phyloP scores from a whole-genome alignment of 1,284 basidiomycete species.

The Quambalaria eucalypti region DNA sequence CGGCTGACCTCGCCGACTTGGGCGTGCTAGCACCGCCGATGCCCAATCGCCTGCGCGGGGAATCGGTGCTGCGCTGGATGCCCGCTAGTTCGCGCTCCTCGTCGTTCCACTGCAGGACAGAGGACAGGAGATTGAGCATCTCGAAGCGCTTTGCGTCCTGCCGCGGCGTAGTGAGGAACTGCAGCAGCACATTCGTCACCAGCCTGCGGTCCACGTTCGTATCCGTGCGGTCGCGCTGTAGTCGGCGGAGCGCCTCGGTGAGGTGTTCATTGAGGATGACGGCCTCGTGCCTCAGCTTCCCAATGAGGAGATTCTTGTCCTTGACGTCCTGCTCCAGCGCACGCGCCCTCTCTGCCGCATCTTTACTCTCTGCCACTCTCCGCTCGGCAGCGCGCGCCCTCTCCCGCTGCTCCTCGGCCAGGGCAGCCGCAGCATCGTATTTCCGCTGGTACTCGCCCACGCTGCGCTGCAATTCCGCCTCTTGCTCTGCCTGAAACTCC shows the following conservation, averaged over 20 bases:
- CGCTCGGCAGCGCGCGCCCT: conserved; percentile 72
- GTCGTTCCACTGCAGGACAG: conserved; percentile 83
- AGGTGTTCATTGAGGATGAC: conserved; percentile 84
- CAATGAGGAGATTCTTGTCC: conserved; percentile 83
- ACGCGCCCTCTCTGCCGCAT: conserved; percentile 59
- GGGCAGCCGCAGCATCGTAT: conserved; percentile 61
- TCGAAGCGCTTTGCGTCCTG: conserved; percentile 91
- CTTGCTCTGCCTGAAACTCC: conserved; percentile 75
- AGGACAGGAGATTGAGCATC: conserved; percentile 79
- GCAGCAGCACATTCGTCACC: conserved; percentile 88
- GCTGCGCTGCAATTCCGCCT: conserved; percentile 58
- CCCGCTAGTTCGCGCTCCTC: conserved; percentile 82
- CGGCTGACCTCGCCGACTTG: no score
- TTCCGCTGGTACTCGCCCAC: conserved; percentile 72
- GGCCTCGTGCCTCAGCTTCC: conserved; percentile 79
- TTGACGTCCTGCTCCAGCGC: conserved; percentile 80
- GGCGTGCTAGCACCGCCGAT: no score
- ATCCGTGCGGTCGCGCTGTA: conserved; percentile 74
- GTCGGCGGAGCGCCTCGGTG: conserved; percentile 86
- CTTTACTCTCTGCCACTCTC: conserved; percentile 59
- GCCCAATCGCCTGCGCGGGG: no score
- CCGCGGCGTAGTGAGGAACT: conserved; percentile 80
- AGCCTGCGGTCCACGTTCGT: conserved; percentile 81
- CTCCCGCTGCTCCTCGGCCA: conserved; percentile 73
- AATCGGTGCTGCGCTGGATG: conserved; percentile 56